Base-by-base conservation (phyloP, 2,329 filamentous ascomycete species). In the Hypomyces rosellus region DNA sequence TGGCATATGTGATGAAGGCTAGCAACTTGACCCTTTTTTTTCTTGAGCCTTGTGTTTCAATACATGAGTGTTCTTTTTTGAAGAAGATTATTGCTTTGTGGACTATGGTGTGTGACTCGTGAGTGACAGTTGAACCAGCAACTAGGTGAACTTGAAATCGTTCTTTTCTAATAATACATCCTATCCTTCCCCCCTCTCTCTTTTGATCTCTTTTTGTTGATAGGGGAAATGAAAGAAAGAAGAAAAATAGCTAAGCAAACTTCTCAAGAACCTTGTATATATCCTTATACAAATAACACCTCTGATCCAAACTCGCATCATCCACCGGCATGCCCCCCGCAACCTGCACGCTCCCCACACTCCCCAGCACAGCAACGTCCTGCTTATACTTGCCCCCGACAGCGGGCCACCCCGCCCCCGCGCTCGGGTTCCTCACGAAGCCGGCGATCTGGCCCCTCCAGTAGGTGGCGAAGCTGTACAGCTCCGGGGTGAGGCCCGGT, bases 321-420 rank as follows among this genome's bases (percentile, higher is more conserved):
- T 65, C 57, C 20, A 59, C 48, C 18, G 53, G 34, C 22, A 51
- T 55, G 22, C 50, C 39, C 5, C 58, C 57, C 12, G 48, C 51
- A 1, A 52, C 45, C 0, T 33, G 30, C 5, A 34, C 38, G 11
- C 54, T 22, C 1, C 25, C 49, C 16, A 57, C 22, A 34, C 59
- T 59, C 4, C 61, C 62, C 20, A 64, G 42, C 13, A 50, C 48
- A 6, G 50, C 57, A 13, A 59, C 45, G 38, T 63, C 61, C 9
- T 53, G 56, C n/a, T 37, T 38, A 34, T 51, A 59, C 40, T 42
- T 14, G 12, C 59, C 60, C 1, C 57, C 59, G 3, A 64, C 56
- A 2, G 40, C 53, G 14, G 54, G 53, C 62, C 61, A 67, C 1
- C 61, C 58, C 2, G 59, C 59, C 0, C 63, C 60, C 2, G 30